phyloP scores from a whole-genome alignment of 495 filamentous ascomycete species.

The Cenococcum geophilum region DNA sequence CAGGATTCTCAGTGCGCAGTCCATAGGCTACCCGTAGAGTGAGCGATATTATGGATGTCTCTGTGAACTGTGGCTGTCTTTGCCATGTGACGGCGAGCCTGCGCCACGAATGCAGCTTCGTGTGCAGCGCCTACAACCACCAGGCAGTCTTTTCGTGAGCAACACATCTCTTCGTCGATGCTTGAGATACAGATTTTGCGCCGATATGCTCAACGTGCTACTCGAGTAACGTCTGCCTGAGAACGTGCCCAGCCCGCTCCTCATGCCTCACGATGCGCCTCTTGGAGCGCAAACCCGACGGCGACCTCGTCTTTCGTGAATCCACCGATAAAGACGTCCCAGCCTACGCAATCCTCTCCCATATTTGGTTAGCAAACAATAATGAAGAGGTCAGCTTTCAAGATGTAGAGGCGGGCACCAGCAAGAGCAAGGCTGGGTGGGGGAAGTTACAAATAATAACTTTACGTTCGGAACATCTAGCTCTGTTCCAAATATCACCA shows the following conservation, averaged over 20 bases:
- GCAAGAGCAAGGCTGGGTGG: constrained; percentile 8
- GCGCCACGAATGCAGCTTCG: not conserved
- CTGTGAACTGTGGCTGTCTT: not conserved
- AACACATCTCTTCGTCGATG: not conserved
- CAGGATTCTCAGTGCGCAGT: not conserved
- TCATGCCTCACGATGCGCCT: constrained; percentile 5
- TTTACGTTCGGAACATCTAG: no score
- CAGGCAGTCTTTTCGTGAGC: no score
- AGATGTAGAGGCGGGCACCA: not conserved
- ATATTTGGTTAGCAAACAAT: not conserved
- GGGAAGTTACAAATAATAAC: no score
- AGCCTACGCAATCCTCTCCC: constrained; percentile 7
- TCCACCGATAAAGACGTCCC: constrained; percentile 1
- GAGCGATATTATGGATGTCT: not conserved
- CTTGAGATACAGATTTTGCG: not conserved
- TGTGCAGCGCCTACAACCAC: no score
- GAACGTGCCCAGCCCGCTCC: not conserved
- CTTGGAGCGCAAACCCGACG: constrained; percentile 9
- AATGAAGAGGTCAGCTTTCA: constrained; percentile 10
- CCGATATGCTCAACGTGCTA: constrained; percentile 3
- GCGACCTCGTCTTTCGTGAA: constrained; percentile 12
- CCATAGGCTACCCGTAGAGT: no score
- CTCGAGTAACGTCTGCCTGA: constrained; percentile 4
- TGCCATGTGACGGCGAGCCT: not conserved
- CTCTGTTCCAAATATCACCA: no score